These are phyloP conservation scores for Terana coerulea DNA, from an alignment of 768 basidiomycete genomes.

Conservation along the genomic window DNA sequence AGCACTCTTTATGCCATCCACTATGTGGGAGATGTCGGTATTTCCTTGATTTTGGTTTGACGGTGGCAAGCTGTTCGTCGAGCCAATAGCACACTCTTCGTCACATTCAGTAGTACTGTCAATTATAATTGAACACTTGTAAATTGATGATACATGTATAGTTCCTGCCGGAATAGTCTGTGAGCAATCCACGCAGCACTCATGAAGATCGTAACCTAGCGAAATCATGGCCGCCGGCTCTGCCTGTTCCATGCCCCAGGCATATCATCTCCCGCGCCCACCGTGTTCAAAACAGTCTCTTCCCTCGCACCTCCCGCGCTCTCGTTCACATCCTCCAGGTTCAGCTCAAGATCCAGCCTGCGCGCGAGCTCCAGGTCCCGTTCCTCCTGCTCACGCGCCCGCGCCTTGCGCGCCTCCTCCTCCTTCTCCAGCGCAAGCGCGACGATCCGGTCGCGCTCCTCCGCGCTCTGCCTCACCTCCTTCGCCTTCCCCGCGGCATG, in stretches of 20 bases:
- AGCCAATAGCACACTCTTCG: too few relatives aligned
- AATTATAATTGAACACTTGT: too few relatives aligned
- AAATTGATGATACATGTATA: too few relatives aligned
- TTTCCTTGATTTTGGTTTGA: too few relatives aligned
- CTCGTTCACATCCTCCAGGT: slow-evolving; percentile 23
- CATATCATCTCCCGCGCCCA: not conserved
- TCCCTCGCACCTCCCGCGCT: not conserved
- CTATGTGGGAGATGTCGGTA: too few relatives aligned
- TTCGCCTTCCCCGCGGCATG: not conserved
- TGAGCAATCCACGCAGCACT: too few relatives aligned
- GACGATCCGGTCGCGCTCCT: slow-evolving; percentile 18
- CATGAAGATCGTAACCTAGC: too few relatives aligned
- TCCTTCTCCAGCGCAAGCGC: slow-evolving; percentile 24
- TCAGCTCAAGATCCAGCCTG: slow-evolving; percentile 52
- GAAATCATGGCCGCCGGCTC: too few relatives aligned
- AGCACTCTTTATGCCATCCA: too few relatives aligned
- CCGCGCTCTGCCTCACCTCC: not conserved
- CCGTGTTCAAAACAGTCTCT: not conserved
- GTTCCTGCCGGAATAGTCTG: too few relatives aligned
- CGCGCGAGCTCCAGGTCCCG: slow-evolving; percentile 43
- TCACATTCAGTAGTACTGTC: too few relatives aligned
- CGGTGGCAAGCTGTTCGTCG: too few relatives aligned
- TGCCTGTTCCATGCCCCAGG: slow-evolving; percentile 11
- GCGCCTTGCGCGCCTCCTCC: slow-evolving; percentile 43
- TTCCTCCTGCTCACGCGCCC: slow-evolving; percentile 35